These are phyloP conservation scores for Monosporozyma aerobia DNA, from an alignment of 805 yeast species.

Conservation along the genomic window DNA sequence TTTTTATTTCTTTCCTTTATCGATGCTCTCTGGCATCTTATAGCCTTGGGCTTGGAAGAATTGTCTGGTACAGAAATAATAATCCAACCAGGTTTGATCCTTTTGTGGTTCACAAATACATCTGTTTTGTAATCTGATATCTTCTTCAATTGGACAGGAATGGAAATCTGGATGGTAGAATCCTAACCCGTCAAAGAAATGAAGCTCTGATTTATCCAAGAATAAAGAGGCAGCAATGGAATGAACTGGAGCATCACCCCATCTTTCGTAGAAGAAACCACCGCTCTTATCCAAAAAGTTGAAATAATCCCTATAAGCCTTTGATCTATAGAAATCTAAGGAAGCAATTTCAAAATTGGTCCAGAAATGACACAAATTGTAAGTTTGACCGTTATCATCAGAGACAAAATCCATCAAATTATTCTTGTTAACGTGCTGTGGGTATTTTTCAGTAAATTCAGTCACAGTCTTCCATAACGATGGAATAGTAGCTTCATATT, in stretches of 20 bases:
- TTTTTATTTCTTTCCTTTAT: background rate
- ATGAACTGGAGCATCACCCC: constrained; percentile 95
- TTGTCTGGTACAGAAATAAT: constrained; percentile 58
- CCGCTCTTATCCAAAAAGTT: constrained; percentile 55
- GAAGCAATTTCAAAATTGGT: constrained; percentile 70
- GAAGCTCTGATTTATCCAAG: constrained; percentile 46
- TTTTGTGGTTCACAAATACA: constrained; percentile 50
- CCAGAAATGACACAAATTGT: constrained; percentile 78
- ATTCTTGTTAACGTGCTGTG: constrained; percentile 35
- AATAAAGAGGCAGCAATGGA: constrained; percentile 63
- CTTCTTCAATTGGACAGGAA: constrained; percentile 50
- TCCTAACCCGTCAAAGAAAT: constrained; percentile 68
- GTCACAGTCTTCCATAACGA: constrained; percentile 52
- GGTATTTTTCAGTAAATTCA: constrained; percentile 38
- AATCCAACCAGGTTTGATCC: constrained; percentile 65
- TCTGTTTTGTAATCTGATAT: constrained; percentile 46
- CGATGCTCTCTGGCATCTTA: constrained; percentile 6
- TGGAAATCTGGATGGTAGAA: constrained; percentile 63
- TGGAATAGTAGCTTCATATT: constrained; percentile 51
- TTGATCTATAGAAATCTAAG: constrained; percentile 55
- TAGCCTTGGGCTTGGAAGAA: constrained; percentile 35
- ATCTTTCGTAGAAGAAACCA: constrained; percentile 78
- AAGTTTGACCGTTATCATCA: constrained; percentile 52
- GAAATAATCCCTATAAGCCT: constrained; percentile 50
- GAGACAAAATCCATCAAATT: constrained; percentile 57